Evolutionary conservation across 2,329 filamentous ascomycete species (phyloP).

Genomic region (Colletotrichum paranaense): DNA sequence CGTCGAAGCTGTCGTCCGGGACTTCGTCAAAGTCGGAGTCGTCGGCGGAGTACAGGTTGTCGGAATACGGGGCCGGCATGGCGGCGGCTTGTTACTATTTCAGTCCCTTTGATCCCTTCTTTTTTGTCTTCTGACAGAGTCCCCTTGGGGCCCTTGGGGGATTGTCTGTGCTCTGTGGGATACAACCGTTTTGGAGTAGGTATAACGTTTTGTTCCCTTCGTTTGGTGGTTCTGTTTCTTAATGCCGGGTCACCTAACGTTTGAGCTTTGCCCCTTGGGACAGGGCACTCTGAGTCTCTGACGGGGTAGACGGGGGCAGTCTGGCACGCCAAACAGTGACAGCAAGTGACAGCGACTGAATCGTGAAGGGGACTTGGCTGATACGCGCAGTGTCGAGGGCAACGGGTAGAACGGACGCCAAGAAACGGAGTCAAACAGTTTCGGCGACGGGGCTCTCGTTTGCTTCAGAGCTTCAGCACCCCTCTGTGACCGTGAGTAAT

Average conservation of each 20-base stretch:
- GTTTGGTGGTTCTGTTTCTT: slow-evolving; percentile 13
- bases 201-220: neutral
- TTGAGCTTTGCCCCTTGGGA: slow-evolving; percentile 26
- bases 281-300: neutral
- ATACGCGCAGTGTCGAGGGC: slow-evolving; percentile 30
- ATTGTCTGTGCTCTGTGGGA: neutral
- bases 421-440: slow-evolving; percentile 26
- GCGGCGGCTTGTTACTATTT: slow-evolving; percentile 39
- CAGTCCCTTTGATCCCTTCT: neutral
- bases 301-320: neutral
- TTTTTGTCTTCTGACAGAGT: neutral
- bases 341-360: slow-evolving; percentile 16
- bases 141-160: neutral
- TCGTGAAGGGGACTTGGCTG: slow-evolving; percentile 31
- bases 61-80: slow-evolving; percentile 60
- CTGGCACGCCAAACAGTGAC: neutral
- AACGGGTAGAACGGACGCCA: slow-evolving; percentile 20
- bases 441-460: slow-evolving; percentile 3
- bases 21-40: slow-evolving; percentile 28
- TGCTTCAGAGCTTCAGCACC: neutral
- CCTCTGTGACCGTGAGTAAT: neutral
- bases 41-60: slow-evolving; percentile 40
- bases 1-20: slow-evolving; percentile 39
- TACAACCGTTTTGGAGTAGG: neutral
- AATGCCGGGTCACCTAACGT: slow-evolving; percentile 24